Percentiles rank a stretch among this genome's conserved stretches.
Conservation (phyloP, 2,329 filamentous ascomycete genomes). For the Colletotrichum horii region DNA sequence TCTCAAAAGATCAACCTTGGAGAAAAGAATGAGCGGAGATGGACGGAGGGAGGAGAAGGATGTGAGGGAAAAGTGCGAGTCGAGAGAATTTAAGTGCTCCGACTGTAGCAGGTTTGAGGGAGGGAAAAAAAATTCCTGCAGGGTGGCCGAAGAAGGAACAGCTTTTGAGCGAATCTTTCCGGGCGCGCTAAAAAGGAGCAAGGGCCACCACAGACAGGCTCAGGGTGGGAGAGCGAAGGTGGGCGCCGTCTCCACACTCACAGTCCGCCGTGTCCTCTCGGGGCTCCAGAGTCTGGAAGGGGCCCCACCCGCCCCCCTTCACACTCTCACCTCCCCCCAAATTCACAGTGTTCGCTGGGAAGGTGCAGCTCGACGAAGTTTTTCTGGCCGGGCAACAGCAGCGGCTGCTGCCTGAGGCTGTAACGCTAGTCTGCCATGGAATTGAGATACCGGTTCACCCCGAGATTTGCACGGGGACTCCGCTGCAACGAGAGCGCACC, state of each 20-base stretch:
- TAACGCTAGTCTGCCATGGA: conserved; percentile 21
- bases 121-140: conserved; percentile 57
- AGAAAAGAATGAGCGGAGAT: conserved; percentile 70
- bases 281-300: neutral
- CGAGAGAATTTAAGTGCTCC: conserved; percentile 33
- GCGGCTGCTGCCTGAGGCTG: conserved; percentile 17
- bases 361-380: conserved; percentile 11
- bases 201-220: conserved; percentile 15
- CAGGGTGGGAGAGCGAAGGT: conserved; percentile 18
- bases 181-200: conserved; percentile 30
- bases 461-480: conserved; percentile 24
- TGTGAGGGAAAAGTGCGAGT: conserved; percentile 42
- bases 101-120: conserved; percentile 48
- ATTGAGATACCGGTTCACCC: conserved; percentile 25
- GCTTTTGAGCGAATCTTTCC: conserved; percentile 63
- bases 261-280: neutral
- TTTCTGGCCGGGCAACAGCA: conserved; percentile 18
- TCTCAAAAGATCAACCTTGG: conserved; percentile 48
- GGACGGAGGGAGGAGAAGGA: conserved; percentile 46
- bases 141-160: conserved; percentile 41
- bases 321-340: conserved; percentile 15
- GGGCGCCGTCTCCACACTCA: conserved; percentile 23
- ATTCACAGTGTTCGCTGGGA: neutral
- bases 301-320: conserved; percentile 3
- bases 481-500: neutral